A percentile compares a stretch with the other conserved stretches of the same genome.
Evolutionary conservation across 192 early-diverging fungal species (phyloP).

Genomic region (Coemansia sp.): DNA sequence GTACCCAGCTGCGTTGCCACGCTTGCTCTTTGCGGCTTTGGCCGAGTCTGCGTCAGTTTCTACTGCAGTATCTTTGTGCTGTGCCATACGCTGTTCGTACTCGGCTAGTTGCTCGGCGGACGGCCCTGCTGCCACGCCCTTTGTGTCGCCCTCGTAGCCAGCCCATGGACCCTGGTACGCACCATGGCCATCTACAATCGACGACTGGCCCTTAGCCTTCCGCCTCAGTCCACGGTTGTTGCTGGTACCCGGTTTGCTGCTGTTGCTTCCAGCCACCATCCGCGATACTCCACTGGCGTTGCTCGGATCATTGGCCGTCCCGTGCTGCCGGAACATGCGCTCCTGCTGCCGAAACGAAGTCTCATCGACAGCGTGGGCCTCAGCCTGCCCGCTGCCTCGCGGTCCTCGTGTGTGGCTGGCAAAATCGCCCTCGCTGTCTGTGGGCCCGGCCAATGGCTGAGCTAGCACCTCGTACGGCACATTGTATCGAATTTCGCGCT

Average conservation of each 20-base stretch:
- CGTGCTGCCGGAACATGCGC: slow-evolving; percentile 80
- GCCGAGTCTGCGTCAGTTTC: background rate
- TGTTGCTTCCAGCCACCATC: slow-evolving; percentile 58
- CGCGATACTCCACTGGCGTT: slow-evolving; percentile 54
- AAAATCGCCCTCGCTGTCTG: slow-evolving; percentile 31
- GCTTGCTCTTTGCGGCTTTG: slow-evolving; percentile 34
- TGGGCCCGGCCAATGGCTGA: slow-evolving; percentile 38
- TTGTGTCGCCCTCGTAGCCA: slow-evolving; percentile 84
- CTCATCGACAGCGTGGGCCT: slow-evolving; percentile 42
- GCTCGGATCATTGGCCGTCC: slow-evolving; percentile 84
- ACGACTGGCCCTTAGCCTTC: slow-evolving; percentile 76
- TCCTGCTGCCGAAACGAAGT: slow-evolving; percentile 77
- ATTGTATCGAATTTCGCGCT: slow-evolving; percentile 32
- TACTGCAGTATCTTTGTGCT: background rate
- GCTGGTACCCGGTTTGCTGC: slow-evolving; percentile 44
- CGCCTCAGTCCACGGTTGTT: slow-evolving; percentile 62
- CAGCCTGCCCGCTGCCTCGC: slow-evolving; percentile 24
- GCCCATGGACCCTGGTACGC: slow-evolving; percentile 95
- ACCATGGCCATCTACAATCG: slow-evolving; percentile 71
- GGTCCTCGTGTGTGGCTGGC: slow-evolving; percentile 12
- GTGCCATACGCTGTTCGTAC: slow-evolving; percentile 34
- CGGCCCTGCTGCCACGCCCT: slow-evolving; percentile 63
- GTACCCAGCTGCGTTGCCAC: slow-evolving; percentile 20
- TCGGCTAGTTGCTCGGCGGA: slow-evolving; percentile 59
- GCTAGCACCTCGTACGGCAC: slow-evolving; percentile 28